These are phyloP conservation scores for Physcia stellaris DNA, from an alignment of 495 filamentous ascomycete genomes.

Conservation along the genomic window DNA sequence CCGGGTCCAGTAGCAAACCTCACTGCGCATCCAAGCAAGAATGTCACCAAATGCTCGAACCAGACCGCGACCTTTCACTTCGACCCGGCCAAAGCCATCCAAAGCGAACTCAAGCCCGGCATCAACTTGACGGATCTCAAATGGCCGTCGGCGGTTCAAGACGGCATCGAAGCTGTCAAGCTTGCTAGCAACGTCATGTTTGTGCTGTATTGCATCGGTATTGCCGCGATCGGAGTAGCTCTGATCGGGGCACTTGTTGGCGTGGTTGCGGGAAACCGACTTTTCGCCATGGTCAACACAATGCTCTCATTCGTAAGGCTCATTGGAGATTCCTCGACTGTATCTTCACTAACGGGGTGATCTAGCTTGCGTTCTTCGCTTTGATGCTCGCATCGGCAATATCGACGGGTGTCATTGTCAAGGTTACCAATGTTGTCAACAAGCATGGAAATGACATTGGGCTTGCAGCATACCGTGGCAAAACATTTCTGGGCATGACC, in stretches of 20 bases:
- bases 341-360: neutral
- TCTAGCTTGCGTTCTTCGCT: constrained; percentile 31
- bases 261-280: constrained; percentile 24
- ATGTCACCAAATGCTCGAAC: constrained; percentile 49
- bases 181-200: constrained; percentile 39
- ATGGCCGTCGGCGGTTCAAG: constrained; percentile 49
- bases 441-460: constrained; percentile 40
- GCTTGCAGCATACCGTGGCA: constrained; percentile 37
- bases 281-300: constrained; percentile 27
- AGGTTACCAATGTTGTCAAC: constrained; percentile 43
- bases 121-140: constrained; percentile 41
- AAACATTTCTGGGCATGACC: constrained; percentile 44
- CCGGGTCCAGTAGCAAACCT: constrained; percentile 29
- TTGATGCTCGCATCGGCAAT: constrained; percentile 50
- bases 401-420: constrained; percentile 43
- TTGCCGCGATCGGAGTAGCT: constrained; percentile 40
- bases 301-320: constrained; percentile 28
- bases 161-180: constrained; percentile 39
- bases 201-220: constrained; percentile 51
- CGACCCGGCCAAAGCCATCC: constrained; percentile 43
- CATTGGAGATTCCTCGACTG: neutral
- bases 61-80: constrained; percentile 40
- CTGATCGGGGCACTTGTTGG: constrained; percentile 35
- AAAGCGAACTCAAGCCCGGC: constrained; percentile 36
- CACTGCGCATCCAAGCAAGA: constrained; percentile 32